phyloP scores from a whole-genome alignment of 108 stramenopile genomes.

The Fragilaria crotonensis region DNA sequence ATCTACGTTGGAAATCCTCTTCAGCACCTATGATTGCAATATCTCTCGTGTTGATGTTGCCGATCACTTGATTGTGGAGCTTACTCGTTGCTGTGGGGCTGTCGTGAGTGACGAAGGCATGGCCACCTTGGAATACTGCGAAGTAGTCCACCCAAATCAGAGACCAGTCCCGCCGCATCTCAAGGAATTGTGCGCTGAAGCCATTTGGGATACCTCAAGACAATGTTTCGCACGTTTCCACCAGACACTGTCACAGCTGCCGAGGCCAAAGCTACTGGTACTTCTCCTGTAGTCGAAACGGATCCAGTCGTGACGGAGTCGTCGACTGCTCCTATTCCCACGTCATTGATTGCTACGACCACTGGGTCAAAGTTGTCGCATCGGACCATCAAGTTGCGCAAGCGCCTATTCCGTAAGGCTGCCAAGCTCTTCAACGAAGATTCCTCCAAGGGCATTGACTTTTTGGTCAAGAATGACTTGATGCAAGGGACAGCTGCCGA shows the following conservation, averaged over 20 bases:
- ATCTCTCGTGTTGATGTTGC: slow-evolving; percentile 68
- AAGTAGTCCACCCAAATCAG: slow-evolving; percentile 5
- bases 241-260: slow-evolving; percentile 24
- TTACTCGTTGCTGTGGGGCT: slow-evolving; percentile 74
- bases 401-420: slow-evolving; percentile 59
- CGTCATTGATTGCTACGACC: too few species aligned
- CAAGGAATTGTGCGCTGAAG: slow-evolving; percentile 73
- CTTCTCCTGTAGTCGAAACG: slow-evolving; percentile 20
- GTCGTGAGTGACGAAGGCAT: slow-evolving; percentile 65
- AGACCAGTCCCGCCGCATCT: slow-evolving; percentile 73
- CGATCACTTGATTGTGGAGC: slow-evolving; percentile 61
- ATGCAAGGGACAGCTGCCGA: slow-evolving; percentile 58
- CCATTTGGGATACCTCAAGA: slow-evolving; percentile 59
- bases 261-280: slow-evolving; percentile 11
- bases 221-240: slow-evolving; percentile 11
- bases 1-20: slow-evolving; percentile 69
- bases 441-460: slow-evolving; percentile 65
- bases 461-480: slow-evolving; percentile 49
- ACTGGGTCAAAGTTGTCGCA: background rate
- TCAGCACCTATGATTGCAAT: slow-evolving; percentile 75
- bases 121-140: slow-evolving; percentile 20
- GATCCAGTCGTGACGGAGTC: slow-evolving; percentile 2
- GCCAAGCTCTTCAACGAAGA: slow-evolving; percentile 77
- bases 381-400: slow-evolving; percentile 54
- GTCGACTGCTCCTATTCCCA: too few species aligned